phyloP scores from a whole-genome alignment of 1,284 basidiomycete species.

The Cryptococcus sp. region DNA sequence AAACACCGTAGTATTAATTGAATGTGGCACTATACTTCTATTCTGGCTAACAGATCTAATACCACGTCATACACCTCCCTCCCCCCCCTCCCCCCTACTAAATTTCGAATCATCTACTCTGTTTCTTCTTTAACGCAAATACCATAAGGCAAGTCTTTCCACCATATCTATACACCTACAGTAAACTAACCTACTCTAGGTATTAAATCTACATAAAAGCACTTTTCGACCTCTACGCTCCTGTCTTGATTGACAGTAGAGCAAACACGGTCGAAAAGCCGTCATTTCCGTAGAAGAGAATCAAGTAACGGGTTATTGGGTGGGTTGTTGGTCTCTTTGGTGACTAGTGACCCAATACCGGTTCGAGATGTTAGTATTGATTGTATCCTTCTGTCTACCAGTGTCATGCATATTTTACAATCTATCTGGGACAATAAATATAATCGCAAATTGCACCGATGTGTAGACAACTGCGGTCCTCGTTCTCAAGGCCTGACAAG shows the following conservation, averaged over 20 bases:
- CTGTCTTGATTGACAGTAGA: slow-evolving; percentile 6
- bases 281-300: slow-evolving; percentile 39
- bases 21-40: slow-evolving; percentile 1
- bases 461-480: too few species aligned
- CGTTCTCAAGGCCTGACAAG: too few species aligned
- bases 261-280: slow-evolving; percentile 20
- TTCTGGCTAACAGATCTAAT: background rate
- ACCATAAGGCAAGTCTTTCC: too few species aligned
- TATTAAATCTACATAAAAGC: slow-evolving; percentile 38
- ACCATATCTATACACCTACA: too few species aligned
- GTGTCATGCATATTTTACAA: too few species aligned
- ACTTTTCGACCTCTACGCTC: slow-evolving; percentile 23
- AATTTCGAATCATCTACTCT: background rate
- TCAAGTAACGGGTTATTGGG: slow-evolving; percentile 32
- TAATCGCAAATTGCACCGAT: too few species aligned
- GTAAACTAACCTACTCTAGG: too few species aligned
- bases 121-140: background rate
- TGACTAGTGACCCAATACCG: slow-evolving; percentile 36
- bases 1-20: slow-evolving; percentile 3
- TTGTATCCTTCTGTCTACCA: too few species aligned
- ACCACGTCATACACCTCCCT: background rate
- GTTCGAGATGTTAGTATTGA: slow-evolving; percentile 37
- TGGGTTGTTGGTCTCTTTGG: slow-evolving; percentile 28
- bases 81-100: slow-evolving; percentile 10
- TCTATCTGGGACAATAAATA: too few species aligned